Percentiles rank a stretch among this genome's conserved stretches.
Evolutionary conservation across 2,329 filamentous ascomycete genomes (phyloP).

Genomic region (Colletotrichum sp.): DNA sequence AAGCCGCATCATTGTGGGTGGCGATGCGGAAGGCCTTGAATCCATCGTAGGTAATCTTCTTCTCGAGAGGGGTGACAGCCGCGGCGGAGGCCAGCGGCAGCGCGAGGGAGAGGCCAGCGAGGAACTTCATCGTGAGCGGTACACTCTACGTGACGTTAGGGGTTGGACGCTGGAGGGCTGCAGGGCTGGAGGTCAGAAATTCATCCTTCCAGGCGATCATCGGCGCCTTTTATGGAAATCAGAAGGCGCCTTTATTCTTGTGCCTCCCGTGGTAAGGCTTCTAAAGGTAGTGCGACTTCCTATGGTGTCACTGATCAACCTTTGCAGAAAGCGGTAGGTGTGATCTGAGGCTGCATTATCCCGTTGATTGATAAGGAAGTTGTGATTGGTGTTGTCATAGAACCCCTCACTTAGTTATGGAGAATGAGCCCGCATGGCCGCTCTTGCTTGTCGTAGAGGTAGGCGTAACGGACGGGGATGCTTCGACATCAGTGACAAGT

Average conservation of each 20-base stretch:
- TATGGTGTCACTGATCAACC: not conserved
- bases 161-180: not conserved
- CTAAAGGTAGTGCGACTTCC: not conserved
- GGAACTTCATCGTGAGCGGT: conserved; percentile 10
- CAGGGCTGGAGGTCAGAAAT: rapidly evolving
- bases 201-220: not conserved
- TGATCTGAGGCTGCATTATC: conserved; percentile 4
- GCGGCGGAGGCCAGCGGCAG: conserved; percentile 19
- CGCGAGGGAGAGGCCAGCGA: not conserved
- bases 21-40: conserved; percentile 49
- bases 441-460: not conserved
- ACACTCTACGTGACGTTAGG: not conserved
- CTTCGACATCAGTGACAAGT: not conserved
- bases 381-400: no score
- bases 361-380: not conserved
- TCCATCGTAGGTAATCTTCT: conserved; percentile 31
- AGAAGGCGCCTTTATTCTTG: not conserved
- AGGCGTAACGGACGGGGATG: not conserved
- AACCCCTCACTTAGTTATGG: not conserved
- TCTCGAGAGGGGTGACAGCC: conserved; percentile 5
- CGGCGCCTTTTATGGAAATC: not conserved
- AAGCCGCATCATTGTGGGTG: conserved; percentile 43
- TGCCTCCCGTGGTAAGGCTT: rapidly evolving
- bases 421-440: not conserved
- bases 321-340: conserved; percentile 21